Base-by-base conservation (phyloP, 1,139 yeast species). In the Yamadazyma conglobata region DNA sequence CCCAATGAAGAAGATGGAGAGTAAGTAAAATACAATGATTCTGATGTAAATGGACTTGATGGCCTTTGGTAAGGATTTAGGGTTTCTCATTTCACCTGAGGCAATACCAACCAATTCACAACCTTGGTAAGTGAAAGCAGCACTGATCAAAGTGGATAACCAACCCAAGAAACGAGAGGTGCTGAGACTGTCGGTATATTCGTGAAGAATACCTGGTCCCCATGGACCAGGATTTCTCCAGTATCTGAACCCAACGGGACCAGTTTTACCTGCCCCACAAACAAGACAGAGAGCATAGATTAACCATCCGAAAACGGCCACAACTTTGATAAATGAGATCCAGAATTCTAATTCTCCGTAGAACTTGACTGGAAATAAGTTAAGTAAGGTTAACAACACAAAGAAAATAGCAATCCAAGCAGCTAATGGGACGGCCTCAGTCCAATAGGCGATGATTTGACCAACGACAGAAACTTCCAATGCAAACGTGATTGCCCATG, bases 201-300 rank as follows among this genome's bases (percentile, higher is more conserved):
- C 59, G 10, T 67, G 60, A 25, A 55, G 47, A 34, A 68, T 60
- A 27, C 86, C 87, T 6, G 79, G 70, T 40, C 86, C 88, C 79
- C 73, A 86, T 2, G 96, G 80, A 32, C 96, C 96, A 3, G 96
- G 96, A 50, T 88, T 64, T 58, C 89, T 77, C 96, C 96, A 89
- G 63, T 88, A 87, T 54, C 88, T 70, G 67, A 82, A 83, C 6
- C 91, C 94, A 27, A 84, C 73, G 10, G 88, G 83, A 11, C 88
- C 87, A 10, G 74, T 68, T 27, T 56, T 44, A 34, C 83, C 80
- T 9, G 81, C 86, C 43, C 93, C 93, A 51, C 86, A 78, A 17
- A 79, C 85, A 65, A 79, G 77, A 50, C 77, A 63, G 41, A 82
- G 64, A 22, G 84, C 80, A 46, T 79, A 80, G 19, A 82, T 48